Evolutionary conservation across 805 yeast genomes (phyloP), one percentile per base, ranked within the genome.

Genomic region (Candida bentonensis): DNA sequence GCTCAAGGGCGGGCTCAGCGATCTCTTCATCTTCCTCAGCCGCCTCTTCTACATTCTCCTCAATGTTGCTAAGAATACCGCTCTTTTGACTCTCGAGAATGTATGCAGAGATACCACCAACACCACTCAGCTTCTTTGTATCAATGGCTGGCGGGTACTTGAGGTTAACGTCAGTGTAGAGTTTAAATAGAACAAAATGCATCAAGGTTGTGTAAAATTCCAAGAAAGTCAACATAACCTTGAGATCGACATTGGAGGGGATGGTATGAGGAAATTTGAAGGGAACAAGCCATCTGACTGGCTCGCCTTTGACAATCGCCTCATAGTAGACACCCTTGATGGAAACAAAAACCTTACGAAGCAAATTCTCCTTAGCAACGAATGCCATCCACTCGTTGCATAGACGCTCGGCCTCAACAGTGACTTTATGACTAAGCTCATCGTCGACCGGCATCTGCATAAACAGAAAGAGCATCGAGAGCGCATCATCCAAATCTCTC

Each of bases 321-420:
- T 87, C 86, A 60, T 89, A 92, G 65, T 92, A 92, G 15, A 89
- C 94, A 67, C 98, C 98, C 65, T 92, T 92, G 59, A 92, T 89
- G 42, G 95, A 82, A 30, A 92, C 96, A 66, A 92, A 92, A 15
- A 87, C 95, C 62, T 89, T 92, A 53, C 79, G 76, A 53, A 92
- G 66, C 27, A 78, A 67, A 56, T 87, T 73, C 62, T 89, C 94
- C 55, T 79, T 79, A 13, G 97, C 85, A 46, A 89, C 81, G 60
- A 72, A 89, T 0, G 97, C 97, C 62, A 82, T 72, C 97, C 98
- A 92, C 63, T 92, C 95, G 63, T 84, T 84, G 57, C 95, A 80
- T 54, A 92, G 72, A 49, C 72, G 73, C 54, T 79, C 85, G 21
- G 97, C 96, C 55, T 86, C 94, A 46, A 76, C 75, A n/a, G 94